Conservation (phyloP, 2,329 filamentous ascomycete species). For the Microsporum canis region DNA sequence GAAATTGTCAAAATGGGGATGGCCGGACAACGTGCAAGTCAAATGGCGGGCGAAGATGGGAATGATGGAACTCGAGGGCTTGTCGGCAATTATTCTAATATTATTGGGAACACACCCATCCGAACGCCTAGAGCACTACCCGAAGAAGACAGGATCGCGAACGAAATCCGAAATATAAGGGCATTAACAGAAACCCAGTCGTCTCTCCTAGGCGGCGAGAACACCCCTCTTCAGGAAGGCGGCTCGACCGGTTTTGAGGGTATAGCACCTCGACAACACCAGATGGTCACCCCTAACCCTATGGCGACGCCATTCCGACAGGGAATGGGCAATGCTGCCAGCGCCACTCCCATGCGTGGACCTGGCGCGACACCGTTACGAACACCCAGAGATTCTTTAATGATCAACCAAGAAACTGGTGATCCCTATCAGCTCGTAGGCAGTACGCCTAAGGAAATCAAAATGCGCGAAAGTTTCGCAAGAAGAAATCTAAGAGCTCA, state of each 20-base stretch:
- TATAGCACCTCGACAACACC: slow-evolving; percentile 66
- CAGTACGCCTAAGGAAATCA: slow-evolving; percentile 66
- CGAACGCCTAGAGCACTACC: slow-evolving; percentile 82
- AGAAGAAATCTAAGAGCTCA: slow-evolving; percentile 52
- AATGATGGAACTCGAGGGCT: slow-evolving; percentile 77
- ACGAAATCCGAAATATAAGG: slow-evolving; percentile 88
- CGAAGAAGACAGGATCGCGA: slow-evolving; percentile 90
- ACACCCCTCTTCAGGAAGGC: slow-evolving; percentile 76
- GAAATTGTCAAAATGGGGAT: slow-evolving; percentile 99
- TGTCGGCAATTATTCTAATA: slow-evolving; percentile 71
- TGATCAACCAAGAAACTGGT: slow-evolving; percentile 62
- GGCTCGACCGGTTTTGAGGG: slow-evolving; percentile 82
- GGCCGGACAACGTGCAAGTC: slow-evolving; percentile 74
- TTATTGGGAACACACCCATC: slow-evolving; percentile 75
- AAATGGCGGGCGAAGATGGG: slow-evolving; percentile 63
- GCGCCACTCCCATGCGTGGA: slow-evolving; percentile 53
- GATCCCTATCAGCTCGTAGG: slow-evolving; percentile 52
- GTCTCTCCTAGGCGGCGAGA: slow-evolving; percentile 84
- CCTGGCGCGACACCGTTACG: slow-evolving; percentile 73
- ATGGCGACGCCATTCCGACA: slow-evolving; percentile 77
- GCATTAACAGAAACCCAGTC: slow-evolving; percentile 90
- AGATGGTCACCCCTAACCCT: slow-evolving; percentile 85
- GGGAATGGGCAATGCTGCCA: slow-evolving; percentile 47
- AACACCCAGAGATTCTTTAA: slow-evolving; percentile 78
- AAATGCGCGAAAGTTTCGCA: slow-evolving; percentile 56